Conservation (phyloP, 805 yeast genomes). For the Kodamaea sagamina region DNA sequence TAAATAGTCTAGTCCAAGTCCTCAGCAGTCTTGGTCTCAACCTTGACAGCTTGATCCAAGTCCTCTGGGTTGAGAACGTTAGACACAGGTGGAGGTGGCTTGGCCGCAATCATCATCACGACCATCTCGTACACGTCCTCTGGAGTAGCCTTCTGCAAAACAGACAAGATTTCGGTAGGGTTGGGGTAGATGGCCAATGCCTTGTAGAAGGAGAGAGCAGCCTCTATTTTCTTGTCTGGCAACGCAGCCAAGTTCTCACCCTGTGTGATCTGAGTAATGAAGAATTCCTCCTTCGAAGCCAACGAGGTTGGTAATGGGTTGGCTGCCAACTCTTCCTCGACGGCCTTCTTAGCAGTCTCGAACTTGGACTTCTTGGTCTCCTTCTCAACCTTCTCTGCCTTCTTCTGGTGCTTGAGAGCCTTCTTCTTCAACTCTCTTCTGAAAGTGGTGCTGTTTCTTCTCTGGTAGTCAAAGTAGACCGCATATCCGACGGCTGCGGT, state of each 20-base stretch:
- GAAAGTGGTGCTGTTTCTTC: constrained; percentile 81
- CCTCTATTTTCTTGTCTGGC: constrained; percentile 70
- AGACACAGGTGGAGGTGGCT: constrained; percentile 82
- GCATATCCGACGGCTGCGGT: constrained; percentile 72
- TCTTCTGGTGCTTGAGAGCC: constrained; percentile 60
- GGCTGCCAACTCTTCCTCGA: constrained; percentile 61
- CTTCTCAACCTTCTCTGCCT: constrained; percentile 53
- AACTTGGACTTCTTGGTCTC: constrained; percentile 62
- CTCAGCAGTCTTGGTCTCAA: constrained; percentile 26
- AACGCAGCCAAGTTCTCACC: constrained; percentile 79
- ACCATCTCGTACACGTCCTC: constrained; percentile 79
- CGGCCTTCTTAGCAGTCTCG: constrained; percentile 58
- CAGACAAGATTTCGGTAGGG: constrained; percentile 87
- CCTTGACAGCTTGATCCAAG: constrained; percentile 16
- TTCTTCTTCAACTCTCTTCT: constrained; percentile 71
- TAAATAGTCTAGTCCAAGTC: constrained; percentile 32
- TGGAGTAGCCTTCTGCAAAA: constrained; percentile 87
- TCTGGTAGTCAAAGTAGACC: constrained; percentile 85
- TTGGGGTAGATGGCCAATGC: constrained; percentile 92
- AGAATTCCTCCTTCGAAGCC: constrained; percentile 70
- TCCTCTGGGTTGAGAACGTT: constrained; percentile 47
- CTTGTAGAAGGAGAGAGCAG: constrained; percentile 90
- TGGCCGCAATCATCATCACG: constrained; percentile 84
- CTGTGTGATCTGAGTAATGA: constrained; percentile 76
- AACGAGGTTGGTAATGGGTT: constrained; percentile 77